Evolutionary conservation across 345 rosid genomes (phyloP).

Genomic region (Arabis hirsuta): DNA sequence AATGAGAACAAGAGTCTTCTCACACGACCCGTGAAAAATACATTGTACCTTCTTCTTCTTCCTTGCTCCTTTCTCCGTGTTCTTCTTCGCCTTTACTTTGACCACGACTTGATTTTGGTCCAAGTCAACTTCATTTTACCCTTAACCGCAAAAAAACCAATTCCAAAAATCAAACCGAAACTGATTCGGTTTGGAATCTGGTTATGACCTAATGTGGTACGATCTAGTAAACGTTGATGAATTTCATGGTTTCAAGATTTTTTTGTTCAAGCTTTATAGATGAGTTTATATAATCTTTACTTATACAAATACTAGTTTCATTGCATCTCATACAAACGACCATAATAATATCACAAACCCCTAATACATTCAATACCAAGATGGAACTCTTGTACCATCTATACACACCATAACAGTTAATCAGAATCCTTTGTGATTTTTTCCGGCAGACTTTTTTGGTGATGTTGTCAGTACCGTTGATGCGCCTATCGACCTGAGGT

Average conservation of each 20-base stretch:
- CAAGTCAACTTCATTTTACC: background rate
- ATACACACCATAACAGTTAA: conserved; percentile 33
- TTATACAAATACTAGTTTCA: conserved; percentile 29
- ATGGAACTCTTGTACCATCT: conserved; percentile 39
- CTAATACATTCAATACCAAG: conserved; percentile 37
- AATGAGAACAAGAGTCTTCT: conserved; percentile 13
- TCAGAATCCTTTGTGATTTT: conserved; percentile 43
- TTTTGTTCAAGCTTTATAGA: conserved; percentile 8
- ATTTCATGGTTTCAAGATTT: background rate
- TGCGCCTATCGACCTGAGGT: conserved; percentile 38
- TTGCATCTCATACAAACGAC: conserved; percentile 39
- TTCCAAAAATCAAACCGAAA: background rate
- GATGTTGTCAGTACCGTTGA: conserved; percentile 36
- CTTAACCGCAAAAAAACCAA: background rate
- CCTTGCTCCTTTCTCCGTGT: too few relatives aligned
- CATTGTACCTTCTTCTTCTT: too few relatives aligned
- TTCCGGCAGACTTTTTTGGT: conserved; percentile 44
- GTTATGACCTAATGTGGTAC: background rate
- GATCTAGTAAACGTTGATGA: background rate
- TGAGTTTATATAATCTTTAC: conserved; percentile 15
- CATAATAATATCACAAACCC: conserved; percentile 23
- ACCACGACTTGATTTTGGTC: background rate
- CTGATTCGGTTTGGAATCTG: background rate
- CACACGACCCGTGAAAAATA: conserved; percentile 2
- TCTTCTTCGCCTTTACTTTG: background rate